Percentiles rank a stretch among this genome's conserved stretches.
Evolutionary conservation across 169 alveolate species (phyloP).

Genomic region (Eimeria praecox): DNA sequence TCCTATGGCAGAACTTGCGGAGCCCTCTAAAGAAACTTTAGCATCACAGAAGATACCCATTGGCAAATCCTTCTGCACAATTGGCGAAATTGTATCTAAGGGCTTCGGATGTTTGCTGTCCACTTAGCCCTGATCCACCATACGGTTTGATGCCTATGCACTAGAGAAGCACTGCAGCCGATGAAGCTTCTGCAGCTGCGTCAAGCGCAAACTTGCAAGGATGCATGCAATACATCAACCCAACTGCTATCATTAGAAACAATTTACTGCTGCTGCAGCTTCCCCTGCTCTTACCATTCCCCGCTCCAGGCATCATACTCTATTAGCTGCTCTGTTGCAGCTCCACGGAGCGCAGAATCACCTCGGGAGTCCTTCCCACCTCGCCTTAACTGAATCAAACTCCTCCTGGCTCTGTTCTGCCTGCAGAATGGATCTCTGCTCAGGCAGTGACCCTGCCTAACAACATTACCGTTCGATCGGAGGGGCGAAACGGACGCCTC

Average conservation of each 20-base stretch:
- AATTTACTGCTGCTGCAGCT: background rate
- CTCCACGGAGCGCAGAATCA: background rate
- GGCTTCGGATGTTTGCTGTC: background rate
- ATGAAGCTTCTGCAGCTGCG: background rate
- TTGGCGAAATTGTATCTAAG: background rate
- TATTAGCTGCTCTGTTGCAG: background rate
- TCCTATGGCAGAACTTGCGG: background rate
- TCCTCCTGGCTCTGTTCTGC: background rate
- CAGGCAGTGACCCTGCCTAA: background rate
- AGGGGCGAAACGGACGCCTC: background rate
- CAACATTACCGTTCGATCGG: background rate
- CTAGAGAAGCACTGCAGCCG: background rate
- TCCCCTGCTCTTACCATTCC: background rate
- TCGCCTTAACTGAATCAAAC: background rate
- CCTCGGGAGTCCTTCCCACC: background rate
- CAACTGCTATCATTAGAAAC: background rate
- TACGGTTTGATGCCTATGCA: background rate
- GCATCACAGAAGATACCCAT: too few relatives aligned
- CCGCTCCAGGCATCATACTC: conserved; percentile 54
- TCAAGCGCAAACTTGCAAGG: background rate
- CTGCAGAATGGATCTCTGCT: background rate
- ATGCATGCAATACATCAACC: background rate
- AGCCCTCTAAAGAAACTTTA: background rate
- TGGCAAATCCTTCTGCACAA: background rate
- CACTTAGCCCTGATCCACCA: background rate